Base-by-base conservation (phyloP, 164 flowering plant species). In the Annona squamosa region DNA sequence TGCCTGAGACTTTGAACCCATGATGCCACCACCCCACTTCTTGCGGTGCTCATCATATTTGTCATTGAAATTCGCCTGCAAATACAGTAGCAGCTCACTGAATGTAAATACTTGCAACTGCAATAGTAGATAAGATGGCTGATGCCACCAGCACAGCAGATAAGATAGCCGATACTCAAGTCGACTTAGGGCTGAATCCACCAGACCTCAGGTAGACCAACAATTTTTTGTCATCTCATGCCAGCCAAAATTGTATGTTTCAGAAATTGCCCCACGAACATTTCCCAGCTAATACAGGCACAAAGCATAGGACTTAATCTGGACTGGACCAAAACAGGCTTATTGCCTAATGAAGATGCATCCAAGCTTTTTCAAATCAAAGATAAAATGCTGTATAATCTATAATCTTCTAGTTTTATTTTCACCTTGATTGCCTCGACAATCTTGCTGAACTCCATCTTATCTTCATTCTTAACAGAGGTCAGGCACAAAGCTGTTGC, bases 391-490 rank as follows among this genome's bases (percentile, higher is more conserved):
- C 37, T 26, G 37, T 26, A 26, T 52, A 3, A 52, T 52, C 3
- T 16, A 9, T 52, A 16, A 52, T 52, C 2, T 1, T 6, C 5
- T 16, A 17, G 2, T 10, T 5, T 0, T 52, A 9, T 52, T 52
- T 52, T 63, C 65, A 92, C 97, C 96, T 92, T 92, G 42, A 92
- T 79, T 26, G 92, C 95, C 76, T 92, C 97, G 37, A 91, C 73
- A 52, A 92, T 85, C 70, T 78, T 91, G 85, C 91, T 88, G 84
- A 91, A 92, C 48, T 92, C 98, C 83, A 92, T 4, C 77, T 91
- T 92, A 74, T 92, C 98, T 63, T 91, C 93, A 69, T 91, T 92
- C 85, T 91, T 92, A 0, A 92, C 96, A 0, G 92, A 78, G 52
- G 98, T 91, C 75, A 92, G 70, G 65, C 96, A 92, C 77, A 92